phyloP scores from a whole-genome alignment of 2,329 filamentous ascomycete species.

The Helotiales sp. region DNA sequence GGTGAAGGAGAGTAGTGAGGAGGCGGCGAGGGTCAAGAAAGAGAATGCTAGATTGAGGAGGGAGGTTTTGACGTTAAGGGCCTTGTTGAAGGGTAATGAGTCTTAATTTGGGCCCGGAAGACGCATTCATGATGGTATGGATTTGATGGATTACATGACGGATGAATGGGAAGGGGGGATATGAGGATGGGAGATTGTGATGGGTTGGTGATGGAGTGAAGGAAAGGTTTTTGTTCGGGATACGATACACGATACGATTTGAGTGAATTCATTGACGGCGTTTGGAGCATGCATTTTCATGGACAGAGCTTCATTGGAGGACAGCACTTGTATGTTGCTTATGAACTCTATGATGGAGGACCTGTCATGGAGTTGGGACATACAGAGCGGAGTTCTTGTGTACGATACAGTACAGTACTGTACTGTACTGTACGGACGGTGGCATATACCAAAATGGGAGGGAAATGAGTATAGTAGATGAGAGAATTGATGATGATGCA shows the following conservation, averaged over 20 bases:
- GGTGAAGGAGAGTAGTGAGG: conserved; percentile 73
- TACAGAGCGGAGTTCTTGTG: too few species aligned
- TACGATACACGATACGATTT: neutral
- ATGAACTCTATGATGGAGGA: too few species aligned
- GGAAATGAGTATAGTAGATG: too few species aligned
- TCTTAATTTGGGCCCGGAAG: too few species aligned
- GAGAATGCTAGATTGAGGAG: conserved; percentile 83
- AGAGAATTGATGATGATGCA: too few species aligned
- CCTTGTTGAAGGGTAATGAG: conserved; percentile 58
- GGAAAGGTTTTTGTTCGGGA: neutral
- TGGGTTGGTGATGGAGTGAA: neutral
- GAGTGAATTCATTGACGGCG: neutral
- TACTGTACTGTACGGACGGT: too few species aligned
- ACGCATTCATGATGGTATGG: too few species aligned
- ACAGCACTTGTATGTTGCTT: too few species aligned
- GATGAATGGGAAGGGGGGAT: neutral
- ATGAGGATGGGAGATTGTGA: neutral
- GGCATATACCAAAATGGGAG: too few species aligned
- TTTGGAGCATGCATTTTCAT: conserved; percentile 1
- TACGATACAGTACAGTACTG: too few species aligned
- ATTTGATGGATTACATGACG: neutral
- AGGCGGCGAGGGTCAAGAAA: conserved; percentile 74
- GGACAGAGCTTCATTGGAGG: neutral
- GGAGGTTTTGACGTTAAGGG: conserved; percentile 60
- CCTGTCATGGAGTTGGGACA: too few species aligned